These are phyloP conservation scores for Daldinia childiae DNA, from an alignment of 495 filamentous ascomycete genomes.

Conservation along the genomic window DNA sequence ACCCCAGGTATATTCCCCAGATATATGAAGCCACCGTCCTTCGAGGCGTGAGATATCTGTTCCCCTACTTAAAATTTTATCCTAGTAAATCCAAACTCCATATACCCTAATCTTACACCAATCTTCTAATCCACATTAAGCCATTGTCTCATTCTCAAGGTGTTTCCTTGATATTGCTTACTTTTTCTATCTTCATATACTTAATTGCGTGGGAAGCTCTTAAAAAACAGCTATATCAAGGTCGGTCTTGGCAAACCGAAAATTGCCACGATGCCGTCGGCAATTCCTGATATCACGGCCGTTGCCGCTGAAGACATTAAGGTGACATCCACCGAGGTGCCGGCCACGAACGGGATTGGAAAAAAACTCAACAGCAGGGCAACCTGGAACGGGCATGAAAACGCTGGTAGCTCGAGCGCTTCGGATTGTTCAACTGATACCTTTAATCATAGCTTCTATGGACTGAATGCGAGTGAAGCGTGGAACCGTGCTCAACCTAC, in stretches of 20 bases:
- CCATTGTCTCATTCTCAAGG: slow-evolving; percentile 5
- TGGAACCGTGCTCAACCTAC: slow-evolving; percentile 11
- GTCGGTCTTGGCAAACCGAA: slow-evolving; percentile 15
- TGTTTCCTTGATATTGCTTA: slow-evolving; percentile 12
- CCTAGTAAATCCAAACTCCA: neutral
- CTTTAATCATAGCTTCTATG: slow-evolving; percentile 17
- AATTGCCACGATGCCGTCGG: slow-evolving; percentile 36
- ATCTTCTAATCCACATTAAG: neutral
- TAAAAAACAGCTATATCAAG: slow-evolving; percentile 4
- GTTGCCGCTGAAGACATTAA: slow-evolving; percentile 8
- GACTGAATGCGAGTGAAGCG: slow-evolving; percentile 1
- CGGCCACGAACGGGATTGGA: slow-evolving; percentile 11
- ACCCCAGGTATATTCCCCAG: slow-evolving; percentile 25
- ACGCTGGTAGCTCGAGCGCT: slow-evolving; percentile 15
- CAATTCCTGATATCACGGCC: slow-evolving; percentile 10
- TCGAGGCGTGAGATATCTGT: slow-evolving; percentile 5
- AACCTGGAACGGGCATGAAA: slow-evolving; percentile 26
- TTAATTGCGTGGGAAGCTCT: neutral
- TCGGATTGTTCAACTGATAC: slow-evolving; percentile 24
- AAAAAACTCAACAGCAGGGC: slow-evolving; percentile 14
- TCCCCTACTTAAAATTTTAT: neutral
- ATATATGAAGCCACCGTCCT: slow-evolving; percentile 36
- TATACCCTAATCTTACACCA: slow-evolving; percentile 10
- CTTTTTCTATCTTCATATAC: slow-evolving; percentile 11
- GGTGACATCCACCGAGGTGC: neutral